Evolutionary conservation across 2,329 filamentous ascomycete species (phyloP), one percentile per base, ranked within the genome.

Genomic region (Monilinia aucupariae): DNA sequence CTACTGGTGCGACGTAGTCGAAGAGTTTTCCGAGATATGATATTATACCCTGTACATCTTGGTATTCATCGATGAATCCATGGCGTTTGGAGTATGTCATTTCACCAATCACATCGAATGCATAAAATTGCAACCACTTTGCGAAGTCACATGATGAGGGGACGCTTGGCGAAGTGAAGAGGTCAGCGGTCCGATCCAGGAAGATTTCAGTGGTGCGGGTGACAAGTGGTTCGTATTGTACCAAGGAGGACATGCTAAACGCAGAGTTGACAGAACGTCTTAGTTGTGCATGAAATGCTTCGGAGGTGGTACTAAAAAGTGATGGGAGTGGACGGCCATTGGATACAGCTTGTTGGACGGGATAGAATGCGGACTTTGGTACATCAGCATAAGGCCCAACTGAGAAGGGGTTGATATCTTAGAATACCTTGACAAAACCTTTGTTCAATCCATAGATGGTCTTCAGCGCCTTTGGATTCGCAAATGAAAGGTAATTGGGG

Each of bases 391-490:
- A 22, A 12, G 13, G 4, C 8, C 17, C 32, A 8, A 13, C 15
- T 15, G 17, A 34, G 6, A 32, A 48, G 9, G 25, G 22, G 25
- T 39, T 45, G 5, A 27, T 2, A 3, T 17, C 10, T 10, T 9
- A 1, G 25, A 74, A 54, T 75, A 89, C 89, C 83, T 94, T 94
- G 54, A 83, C 77, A 68, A 91, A 89, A 0, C 89, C 89, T 75
- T 92, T 92, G 73, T 92, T 93, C 50, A 93, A 75, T 0, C 90
- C 90, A 73, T 94, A 96, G 51, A 94, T 92, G 13, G 79, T 78
- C 75, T 89, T 90, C 68, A 93, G 78, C 0, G 89, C 88, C 64
- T 82, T 83, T 0, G 90, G 89, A 67, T 91, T 83, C 3, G 87
- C 82, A 70, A 94, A 91, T 0, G 88, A 91, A 1, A 94, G 75